Base-by-base conservation (phyloP, 2,329 filamentous ascomycete species). In the Cadophora gregata region DNA sequence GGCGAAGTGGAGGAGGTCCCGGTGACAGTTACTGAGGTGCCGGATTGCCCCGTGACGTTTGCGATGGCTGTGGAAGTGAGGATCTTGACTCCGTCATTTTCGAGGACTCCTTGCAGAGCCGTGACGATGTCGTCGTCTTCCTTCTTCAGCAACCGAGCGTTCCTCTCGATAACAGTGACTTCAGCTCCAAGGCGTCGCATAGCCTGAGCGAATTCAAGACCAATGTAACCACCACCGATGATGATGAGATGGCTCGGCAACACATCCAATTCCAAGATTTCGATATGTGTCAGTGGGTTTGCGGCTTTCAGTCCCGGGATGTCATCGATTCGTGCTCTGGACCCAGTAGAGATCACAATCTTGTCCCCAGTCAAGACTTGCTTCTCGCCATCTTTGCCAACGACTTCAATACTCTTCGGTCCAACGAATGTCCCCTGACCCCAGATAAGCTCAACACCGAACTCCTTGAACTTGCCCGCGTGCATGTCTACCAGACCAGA, bases 381-480 rank as follows among this genome's bases (percentile, higher is more conserved):
- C 29, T 56, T 56, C 31, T 36, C 53, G 2, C 58, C 59, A 38
- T 60, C 64, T 16, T 25, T 62, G 5, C 53, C 29, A 36, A 56
- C 53, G 24, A 65, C 59, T 50, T 65, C 48, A 24, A 65, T 50
- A 12, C 24, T 29, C 24, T 58, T 62, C 24, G 25, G 31, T 24
- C 51, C 64, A 6, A 65, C 59, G 25, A 65, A 65, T 7, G 24
- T 53, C 27, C 64, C 59, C 19, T 62, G 36, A 8, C 64, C 58
- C 36, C 51, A 56, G n/a, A 65, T 38, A 42, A 65, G 27, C n/a
- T 65, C 59, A 1, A 65, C 59, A n/a, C 55, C 61, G 48, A 65
- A 65, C 10, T 56, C 31, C 12, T 59, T 38, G 27, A 47, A 45
- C 21, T 50, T 33, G 51, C 27, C 21, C 42, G 55, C 42, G 33